These are phyloP conservation scores for Ophiostoma montium DNA, from an alignment of 2,329 filamentous ascomycete genomes.

Conservation along the genomic window DNA sequence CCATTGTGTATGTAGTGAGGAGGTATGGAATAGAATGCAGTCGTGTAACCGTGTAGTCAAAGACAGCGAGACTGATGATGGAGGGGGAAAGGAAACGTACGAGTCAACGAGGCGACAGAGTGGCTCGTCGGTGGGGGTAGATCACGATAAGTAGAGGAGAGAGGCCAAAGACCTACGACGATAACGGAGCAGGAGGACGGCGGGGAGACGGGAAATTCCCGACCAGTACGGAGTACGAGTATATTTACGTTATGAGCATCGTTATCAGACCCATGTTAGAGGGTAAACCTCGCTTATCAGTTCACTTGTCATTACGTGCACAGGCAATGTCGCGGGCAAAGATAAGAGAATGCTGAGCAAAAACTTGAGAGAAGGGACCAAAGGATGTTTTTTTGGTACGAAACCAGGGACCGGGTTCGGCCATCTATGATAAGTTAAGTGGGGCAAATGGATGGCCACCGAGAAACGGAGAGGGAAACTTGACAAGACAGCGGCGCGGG, in stretches of 20 bases:
- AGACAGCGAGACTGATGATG: no score
- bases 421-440: not conserved
- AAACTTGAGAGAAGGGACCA: not conserved
- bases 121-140: no score
- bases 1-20: no score
- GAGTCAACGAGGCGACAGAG: not conserved
- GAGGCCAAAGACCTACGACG: not conserved
- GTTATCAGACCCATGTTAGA: not conserved
- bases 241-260: not conserved
- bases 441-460: not conserved
- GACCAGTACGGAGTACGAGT: not conserved
- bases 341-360: not conserved
- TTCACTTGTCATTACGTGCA: not conserved
- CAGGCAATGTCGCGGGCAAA: not conserved
- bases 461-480: not conserved
- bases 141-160: not conserved
- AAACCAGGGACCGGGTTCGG: not conserved
- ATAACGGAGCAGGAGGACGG: not conserved
- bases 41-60: no score
- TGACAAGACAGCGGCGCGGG: not conserved
- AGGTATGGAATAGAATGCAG: no score
- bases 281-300: not conserved
- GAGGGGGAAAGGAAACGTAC: no score
- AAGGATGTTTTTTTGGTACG: not conserved
- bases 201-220: not conserved